Evolutionary conservation across 345 rosid genomes (phyloP).

Genomic region (Hibiscus syriacus): DNA sequence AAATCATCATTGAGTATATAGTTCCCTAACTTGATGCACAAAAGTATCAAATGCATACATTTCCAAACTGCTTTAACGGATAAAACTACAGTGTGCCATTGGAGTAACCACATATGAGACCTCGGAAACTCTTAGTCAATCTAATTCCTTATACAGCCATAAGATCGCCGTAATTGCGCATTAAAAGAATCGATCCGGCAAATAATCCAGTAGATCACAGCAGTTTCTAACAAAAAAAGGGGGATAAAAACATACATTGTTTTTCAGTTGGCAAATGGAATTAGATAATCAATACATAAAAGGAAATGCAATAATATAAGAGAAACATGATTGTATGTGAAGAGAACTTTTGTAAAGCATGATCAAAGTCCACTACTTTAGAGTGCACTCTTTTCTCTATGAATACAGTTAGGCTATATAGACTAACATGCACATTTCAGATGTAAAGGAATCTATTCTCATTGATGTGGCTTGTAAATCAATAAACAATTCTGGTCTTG

Average conservation of each 20-base stretch:
- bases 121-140: not conserved
- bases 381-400: too few species aligned
- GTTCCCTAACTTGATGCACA: not conserved
- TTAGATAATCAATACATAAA: too few species aligned
- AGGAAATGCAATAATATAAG: not conserved
- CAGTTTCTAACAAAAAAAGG: slow-evolving; percentile 53
- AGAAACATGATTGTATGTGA: not conserved
- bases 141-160: slow-evolving; percentile 58
- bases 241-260: not conserved
- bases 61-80: not conserved
- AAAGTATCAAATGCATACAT: not conserved
- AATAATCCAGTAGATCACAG: slow-evolving; percentile 62
- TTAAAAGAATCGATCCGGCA: slow-evolving; percentile 67
- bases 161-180: slow-evolving; percentile 85
- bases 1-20: not conserved
- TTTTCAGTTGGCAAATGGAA: not conserved
- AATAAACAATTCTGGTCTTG: too few species aligned
- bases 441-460: too few species aligned
- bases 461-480: too few species aligned
- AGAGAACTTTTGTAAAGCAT: not conserved
- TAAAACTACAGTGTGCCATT: not conserved
- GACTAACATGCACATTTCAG: too few species aligned
- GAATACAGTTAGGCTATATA: too few species aligned
- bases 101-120: not conserved
- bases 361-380: not conserved